A percentile compares a stretch with the other conserved stretches of the same genome.
Evolutionary conservation across 2,329 filamentous ascomycete genomes (phyloP).

Genomic region (Fonsecaea pugnacius): DNA sequence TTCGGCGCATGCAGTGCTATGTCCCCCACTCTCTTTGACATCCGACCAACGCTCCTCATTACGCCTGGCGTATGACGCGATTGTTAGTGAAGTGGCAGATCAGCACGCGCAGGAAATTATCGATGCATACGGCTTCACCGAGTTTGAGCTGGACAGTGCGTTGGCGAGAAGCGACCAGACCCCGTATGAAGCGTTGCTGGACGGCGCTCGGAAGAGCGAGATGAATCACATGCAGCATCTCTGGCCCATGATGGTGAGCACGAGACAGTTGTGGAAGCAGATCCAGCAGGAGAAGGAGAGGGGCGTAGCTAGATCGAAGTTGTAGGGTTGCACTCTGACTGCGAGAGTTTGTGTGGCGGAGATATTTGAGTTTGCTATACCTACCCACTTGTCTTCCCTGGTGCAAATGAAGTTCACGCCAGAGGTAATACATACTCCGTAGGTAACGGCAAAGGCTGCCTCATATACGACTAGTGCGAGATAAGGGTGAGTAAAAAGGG

Average conservation of each 20-base stretch:
- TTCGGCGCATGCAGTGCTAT: constrained; percentile 12
- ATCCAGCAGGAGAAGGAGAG: background rate
- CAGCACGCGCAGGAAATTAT: constrained; percentile 34
- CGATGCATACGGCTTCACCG: constrained; percentile 38
- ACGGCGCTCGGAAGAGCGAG: constrained; percentile 37
- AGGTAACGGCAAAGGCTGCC: background rate
- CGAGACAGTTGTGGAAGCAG: constrained; percentile 32
- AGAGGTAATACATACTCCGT: too few relatives aligned
- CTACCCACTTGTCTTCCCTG: background rate
- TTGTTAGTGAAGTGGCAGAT: constrained; percentile 32
- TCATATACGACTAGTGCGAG: background rate
- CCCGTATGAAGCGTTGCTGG: constrained; percentile 38
- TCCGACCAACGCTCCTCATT: background rate
- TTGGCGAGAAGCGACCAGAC: constrained; percentile 35
- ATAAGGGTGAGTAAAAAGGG: background rate
- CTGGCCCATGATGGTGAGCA: constrained; percentile 36
- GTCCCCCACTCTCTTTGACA: constrained; percentile 21
- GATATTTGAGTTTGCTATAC: background rate
- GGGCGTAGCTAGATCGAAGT: background rate
- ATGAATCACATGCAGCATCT: constrained; percentile 37
- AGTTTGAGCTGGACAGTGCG: constrained; percentile 39
- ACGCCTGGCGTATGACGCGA: constrained; percentile 28
- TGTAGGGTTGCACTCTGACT: background rate
- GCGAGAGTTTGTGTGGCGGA: background rate
- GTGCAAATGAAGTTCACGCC: too few relatives aligned